Conservation (phyloP, 257 asterid species). For the Salvia hispanica region DNA sequence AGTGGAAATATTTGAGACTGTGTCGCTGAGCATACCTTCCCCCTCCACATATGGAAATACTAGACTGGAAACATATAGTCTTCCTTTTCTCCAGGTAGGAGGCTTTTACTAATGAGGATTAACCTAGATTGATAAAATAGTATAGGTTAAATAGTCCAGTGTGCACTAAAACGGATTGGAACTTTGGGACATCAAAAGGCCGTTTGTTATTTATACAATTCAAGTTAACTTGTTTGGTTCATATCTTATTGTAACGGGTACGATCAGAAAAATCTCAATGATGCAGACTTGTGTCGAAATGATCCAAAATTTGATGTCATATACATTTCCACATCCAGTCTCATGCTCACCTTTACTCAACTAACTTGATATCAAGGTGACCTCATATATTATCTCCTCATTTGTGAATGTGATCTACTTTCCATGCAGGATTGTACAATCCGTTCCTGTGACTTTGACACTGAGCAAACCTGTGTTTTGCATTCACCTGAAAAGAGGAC, state of each 20-base stretch:
- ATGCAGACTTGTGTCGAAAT: not conserved
- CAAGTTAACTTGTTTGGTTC: too few relatives aligned
- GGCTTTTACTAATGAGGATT: too few relatives aligned
- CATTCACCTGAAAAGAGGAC: conserved; percentile 99
- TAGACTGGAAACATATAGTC: conserved; percentile 11
- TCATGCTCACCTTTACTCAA: conserved; percentile 20
- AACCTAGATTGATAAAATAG: too few relatives aligned
- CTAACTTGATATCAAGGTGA: conserved; percentile 23
- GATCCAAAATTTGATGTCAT: conserved; percentile 24
- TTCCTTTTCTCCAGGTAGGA: not conserved
- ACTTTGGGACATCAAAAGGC: too few relatives aligned
- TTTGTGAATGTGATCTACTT: conserved; percentile 33
- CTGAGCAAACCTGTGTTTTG: conserved; percentile 92
- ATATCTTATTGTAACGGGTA: too few relatives aligned
- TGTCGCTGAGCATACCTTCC: conserved; percentile 2
- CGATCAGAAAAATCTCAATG: too few relatives aligned
- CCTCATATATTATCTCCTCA: conserved; percentile 25
- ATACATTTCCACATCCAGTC: not conserved
- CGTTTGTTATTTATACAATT: too few relatives aligned
- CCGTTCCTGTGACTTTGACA: conserved; percentile 94
- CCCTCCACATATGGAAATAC: not conserved
- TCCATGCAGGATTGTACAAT: conserved; percentile 86
- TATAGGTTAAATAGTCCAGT: too few relatives aligned
- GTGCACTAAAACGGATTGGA: too few relatives aligned
- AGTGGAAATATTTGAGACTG: conserved; percentile 7